Conservation (phyloP, 2,329 filamentous ascomycete genomes). For the Fusarium sp. region DNA sequence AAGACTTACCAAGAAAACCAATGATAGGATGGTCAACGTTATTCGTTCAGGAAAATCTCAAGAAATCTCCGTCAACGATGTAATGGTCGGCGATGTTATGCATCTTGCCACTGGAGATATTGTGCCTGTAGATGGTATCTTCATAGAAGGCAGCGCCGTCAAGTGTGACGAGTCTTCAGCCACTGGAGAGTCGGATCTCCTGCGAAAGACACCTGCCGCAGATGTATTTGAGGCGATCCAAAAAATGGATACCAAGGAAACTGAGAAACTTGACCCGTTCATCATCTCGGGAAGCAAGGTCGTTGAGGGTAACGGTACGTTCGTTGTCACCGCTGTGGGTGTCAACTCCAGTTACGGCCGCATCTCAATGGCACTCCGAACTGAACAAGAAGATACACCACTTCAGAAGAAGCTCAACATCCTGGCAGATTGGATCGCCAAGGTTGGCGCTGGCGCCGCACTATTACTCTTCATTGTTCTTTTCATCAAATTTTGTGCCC, state of each 20-base stretch:
- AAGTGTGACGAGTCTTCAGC: constrained; percentile 82
- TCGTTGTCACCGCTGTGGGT: constrained; percentile 70
- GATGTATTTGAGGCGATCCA: constrained; percentile 70
- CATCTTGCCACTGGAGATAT: constrained; percentile 79
- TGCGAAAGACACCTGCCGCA: constrained; percentile 75
- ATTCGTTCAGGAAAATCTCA: constrained; percentile 76
- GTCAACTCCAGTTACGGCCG: constrained; percentile 69
- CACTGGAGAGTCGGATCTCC: constrained; percentile 80
- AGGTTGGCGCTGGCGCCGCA: constrained; percentile 74
- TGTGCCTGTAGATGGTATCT: constrained; percentile 79
- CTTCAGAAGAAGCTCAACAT: constrained; percentile 68
- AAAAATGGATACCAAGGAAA: constrained; percentile 59
- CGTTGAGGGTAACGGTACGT: constrained; percentile 68
- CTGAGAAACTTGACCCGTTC: constrained; percentile 74
- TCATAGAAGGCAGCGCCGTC: constrained; percentile 68
- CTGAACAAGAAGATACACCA: constrained; percentile 67
- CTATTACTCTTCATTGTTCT: constrained; percentile 82
- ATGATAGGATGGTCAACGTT: constrained; percentile 76
- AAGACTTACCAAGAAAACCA: constrained; percentile 73
- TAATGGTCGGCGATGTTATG: constrained; percentile 79
- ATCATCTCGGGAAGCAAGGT: constrained; percentile 72
- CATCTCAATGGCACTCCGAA: constrained; percentile 69
- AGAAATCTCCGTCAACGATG: constrained; percentile 75
- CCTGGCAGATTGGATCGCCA: constrained; percentile 54
- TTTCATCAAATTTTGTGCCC: constrained; percentile 81